These are phyloP conservation scores for Sphaerostilbella broomeana DNA, from an alignment of 2,329 filamentous ascomycete species.

Conservation along the genomic window DNA sequence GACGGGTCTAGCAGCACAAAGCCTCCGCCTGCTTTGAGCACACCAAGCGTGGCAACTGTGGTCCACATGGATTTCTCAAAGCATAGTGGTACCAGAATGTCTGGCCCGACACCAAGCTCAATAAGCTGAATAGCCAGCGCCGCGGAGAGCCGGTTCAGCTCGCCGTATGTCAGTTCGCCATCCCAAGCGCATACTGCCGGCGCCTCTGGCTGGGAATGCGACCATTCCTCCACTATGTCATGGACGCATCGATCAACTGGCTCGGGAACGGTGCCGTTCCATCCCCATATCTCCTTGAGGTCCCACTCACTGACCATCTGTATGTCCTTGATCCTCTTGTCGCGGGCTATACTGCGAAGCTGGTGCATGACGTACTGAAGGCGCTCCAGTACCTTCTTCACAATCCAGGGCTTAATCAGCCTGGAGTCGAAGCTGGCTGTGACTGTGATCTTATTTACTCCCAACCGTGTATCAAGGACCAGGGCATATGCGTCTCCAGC, in stretches of 20 bases:
- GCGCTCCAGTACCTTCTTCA: not conserved
- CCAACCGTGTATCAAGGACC: not conserved
- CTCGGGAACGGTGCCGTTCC: not conserved
- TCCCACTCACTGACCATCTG: not conserved
- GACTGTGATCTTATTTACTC: not conserved
- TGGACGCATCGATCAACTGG: not conserved
- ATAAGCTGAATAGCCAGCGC: constrained; percentile 9
- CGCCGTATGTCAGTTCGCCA: constrained; percentile 34
- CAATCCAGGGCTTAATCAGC: not conserved
- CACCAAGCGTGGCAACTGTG: not conserved
- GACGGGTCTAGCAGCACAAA: not conserved
- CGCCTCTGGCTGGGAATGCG: not conserved
- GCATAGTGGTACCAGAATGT: not conserved
- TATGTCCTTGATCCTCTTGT: not conserved
- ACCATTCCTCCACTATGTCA: not conserved
- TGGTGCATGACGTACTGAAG: not conserved
- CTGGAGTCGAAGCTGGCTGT: not conserved
- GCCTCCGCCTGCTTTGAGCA: not conserved
- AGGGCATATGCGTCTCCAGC: constrained; percentile 2
- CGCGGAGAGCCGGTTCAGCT: constrained; percentile 22
- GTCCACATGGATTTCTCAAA: not conserved
- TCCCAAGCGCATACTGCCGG: constrained; percentile 21
- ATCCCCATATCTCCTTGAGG: not conserved
- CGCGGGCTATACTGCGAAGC: not conserved
- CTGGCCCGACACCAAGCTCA: constrained; percentile 5